These are phyloP conservation scores for Claviceps paspali DNA, from an alignment of 2,329 filamentous ascomycete genomes.

Conservation along the genomic window DNA sequence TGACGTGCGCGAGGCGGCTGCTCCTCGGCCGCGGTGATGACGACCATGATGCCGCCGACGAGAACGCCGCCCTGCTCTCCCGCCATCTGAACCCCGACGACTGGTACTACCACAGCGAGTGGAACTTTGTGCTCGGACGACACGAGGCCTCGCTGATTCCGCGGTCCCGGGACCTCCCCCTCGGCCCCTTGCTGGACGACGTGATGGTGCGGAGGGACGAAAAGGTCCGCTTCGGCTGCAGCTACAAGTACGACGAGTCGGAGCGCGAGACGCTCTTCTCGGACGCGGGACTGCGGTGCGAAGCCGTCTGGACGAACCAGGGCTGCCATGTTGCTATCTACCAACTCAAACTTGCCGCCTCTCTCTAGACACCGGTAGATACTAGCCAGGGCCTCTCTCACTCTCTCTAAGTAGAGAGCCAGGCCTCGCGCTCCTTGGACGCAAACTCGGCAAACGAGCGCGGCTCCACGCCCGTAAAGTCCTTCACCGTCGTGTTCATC, in stretches of 20 bases:
- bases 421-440: neutral
- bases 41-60: no score
- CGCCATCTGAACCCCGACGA: neutral
- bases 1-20: neutral
- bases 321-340: neutral
- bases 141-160: constrained; percentile 1
- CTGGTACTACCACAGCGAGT: constrained; percentile 1
- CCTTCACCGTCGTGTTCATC: neutral
- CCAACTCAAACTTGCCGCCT: no score
- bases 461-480: neutral
- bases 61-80: neutral
- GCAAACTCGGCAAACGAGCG: neutral
- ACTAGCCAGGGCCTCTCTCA: no score
- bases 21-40: neutral
- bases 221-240: neutral
- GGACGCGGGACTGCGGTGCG: neutral
- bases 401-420: neutral
- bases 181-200: neutral
- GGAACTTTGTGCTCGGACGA: constrained; percentile 1
- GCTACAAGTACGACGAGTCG: neutral
- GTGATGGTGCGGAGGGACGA: neutral
- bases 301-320: neutral
- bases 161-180: neutral
- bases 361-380: no score
- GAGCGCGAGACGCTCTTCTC: neutral